Evolutionary conservation across 257 asterid species (phyloP).

Genomic region (Cinchona pubescens): DNA sequence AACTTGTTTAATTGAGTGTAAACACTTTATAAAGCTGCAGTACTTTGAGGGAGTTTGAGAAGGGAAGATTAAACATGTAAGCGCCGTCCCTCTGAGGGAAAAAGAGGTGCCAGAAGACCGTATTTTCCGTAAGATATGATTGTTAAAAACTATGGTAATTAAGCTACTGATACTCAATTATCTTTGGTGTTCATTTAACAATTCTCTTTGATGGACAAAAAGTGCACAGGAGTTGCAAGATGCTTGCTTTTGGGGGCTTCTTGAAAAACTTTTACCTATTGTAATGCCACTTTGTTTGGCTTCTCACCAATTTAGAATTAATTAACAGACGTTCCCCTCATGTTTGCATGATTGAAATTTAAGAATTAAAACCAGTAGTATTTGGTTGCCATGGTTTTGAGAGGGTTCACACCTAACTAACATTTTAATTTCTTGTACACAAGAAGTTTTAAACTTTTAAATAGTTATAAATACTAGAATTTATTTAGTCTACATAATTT

Average conservation of each 20-base stretch:
- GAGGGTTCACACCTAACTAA: not conserved
- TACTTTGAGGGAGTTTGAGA: not conserved
- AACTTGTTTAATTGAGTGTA: too few species aligned
- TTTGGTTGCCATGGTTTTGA: conserved; percentile 8
- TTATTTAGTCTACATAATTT: too few species aligned
- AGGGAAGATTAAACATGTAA: not conserved
- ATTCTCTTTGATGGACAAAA: conserved; percentile 27
- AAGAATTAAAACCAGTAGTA: conserved; percentile 21
- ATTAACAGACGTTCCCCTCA: conserved; percentile 35
- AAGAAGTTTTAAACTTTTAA: not conserved
- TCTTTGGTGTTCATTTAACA: conserved; percentile 27
- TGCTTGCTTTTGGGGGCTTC: conserved; percentile 32
- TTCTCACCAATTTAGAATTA: conserved; percentile 17
- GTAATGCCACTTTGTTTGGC: conserved; percentile 56
- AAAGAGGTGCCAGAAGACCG: conserved; percentile 35
- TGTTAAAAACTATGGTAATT: conserved; percentile 11
- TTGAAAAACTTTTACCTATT: conserved; percentile 38
- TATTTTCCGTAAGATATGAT: conserved; percentile 30
- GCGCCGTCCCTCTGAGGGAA: conserved; percentile 39
- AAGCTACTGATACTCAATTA: conserved; percentile 38
- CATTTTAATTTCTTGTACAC: not conserved
- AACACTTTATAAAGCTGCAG: not conserved
- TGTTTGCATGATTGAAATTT: conserved; percentile 55
- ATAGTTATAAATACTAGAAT: not conserved
- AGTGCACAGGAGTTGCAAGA: conserved; percentile 24